These are phyloP conservation scores for Helicocarpus griseus DNA, from an alignment of 2,329 filamentous ascomycete genomes.

Conservation along the genomic window DNA sequence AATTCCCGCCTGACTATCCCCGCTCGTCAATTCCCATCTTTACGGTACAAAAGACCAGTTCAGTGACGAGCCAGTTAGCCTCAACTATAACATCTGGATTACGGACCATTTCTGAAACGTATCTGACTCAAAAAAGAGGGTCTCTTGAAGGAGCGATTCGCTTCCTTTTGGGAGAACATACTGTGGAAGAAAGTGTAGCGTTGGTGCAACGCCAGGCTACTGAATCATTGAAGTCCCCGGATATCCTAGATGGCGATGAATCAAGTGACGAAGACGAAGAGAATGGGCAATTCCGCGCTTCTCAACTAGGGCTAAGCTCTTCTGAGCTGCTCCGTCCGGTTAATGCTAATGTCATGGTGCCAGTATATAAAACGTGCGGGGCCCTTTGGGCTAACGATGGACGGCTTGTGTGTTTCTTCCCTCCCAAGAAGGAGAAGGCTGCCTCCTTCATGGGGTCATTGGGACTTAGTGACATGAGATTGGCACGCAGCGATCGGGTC, in stretches of 20 bases:
- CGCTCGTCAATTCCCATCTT: slow-evolving; percentile 41
- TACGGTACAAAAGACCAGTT: slow-evolving; percentile 48
- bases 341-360: slow-evolving; percentile 55
- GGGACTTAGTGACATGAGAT: slow-evolving; percentile 39
- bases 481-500: slow-evolving; percentile 41
- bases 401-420: slow-evolving; percentile 49
- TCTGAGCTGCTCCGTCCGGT: slow-evolving; percentile 44
- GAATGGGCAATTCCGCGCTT: slow-evolving; percentile 32
- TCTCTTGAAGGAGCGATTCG: slow-evolving; percentile 54
- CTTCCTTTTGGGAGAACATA: slow-evolving; percentile 51
- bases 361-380: slow-evolving; percentile 50
- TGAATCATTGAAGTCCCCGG: slow-evolving; percentile 34
- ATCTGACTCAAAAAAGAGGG: slow-evolving; percentile 40
- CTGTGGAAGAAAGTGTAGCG: slow-evolving; percentile 47
- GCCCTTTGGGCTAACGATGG: slow-evolving; percentile 50
- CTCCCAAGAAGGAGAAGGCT: slow-evolving; percentile 41
- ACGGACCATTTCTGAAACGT: slow-evolving; percentile 45
- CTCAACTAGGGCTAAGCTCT: slow-evolving; percentile 38
- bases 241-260: slow-evolving; percentile 55
- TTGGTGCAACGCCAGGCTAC: slow-evolving; percentile 50
- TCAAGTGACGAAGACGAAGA: slow-evolving; percentile 74
- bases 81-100: slow-evolving; percentile 43
- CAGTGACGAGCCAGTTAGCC: slow-evolving; percentile 43
- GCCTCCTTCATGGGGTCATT: slow-evolving; percentile 40
- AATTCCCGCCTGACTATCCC: slow-evolving; percentile 50